Evolutionary conservation across 2,329 filamentous ascomycete species (phyloP).

Genomic region (Fusarium ambrosium): DNA sequence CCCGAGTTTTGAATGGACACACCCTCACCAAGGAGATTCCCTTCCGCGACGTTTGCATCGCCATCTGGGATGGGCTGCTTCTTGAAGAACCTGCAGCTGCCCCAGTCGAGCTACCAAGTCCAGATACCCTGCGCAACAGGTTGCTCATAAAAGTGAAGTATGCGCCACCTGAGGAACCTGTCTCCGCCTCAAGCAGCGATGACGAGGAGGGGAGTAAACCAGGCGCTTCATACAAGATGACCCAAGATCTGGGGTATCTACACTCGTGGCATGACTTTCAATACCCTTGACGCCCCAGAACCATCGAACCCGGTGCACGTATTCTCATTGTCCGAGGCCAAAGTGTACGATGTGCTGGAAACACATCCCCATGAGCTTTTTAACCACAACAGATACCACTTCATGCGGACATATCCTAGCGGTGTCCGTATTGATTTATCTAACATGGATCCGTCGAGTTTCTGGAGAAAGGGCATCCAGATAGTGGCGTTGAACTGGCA

Average conservation of each 20-base stretch:
- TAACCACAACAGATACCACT: conserved; percentile 81
- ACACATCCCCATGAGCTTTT: conserved; percentile 71
- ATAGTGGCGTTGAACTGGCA: conserved; percentile 97
- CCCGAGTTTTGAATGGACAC: conserved; percentile 87
- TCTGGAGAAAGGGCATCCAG: conserved; percentile 91
- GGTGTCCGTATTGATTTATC: conserved; percentile 85
- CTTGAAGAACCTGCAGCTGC: conserved; percentile 68
- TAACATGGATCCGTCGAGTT: conserved; percentile 85
- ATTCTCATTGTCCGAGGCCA: conserved; percentile 75
- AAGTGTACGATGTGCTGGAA: conserved; percentile 72
- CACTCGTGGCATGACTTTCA: conserved; percentile 86
- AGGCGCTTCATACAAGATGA: conserved; percentile 65
- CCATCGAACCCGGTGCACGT: conserved; percentile 75
- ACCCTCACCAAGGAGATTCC: conserved; percentile 90
- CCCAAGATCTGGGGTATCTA: conserved; percentile 83
- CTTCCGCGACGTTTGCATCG: conserved; percentile 86
- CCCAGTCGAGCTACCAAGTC: conserved; percentile 71
- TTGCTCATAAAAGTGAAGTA: conserved; percentile 90
- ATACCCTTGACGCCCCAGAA: conserved; percentile 79
- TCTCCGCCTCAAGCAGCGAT: neutral
- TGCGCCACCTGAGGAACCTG: conserved; percentile 55
- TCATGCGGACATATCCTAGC: conserved; percentile 92
- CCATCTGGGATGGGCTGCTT: conserved; percentile 79
- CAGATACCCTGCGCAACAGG: conserved; percentile 78
- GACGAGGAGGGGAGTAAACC: neutral